Evolutionary conservation across 345 rosid genomes (phyloP).

Genomic region (Bruguiera gymnorhiza): DNA sequence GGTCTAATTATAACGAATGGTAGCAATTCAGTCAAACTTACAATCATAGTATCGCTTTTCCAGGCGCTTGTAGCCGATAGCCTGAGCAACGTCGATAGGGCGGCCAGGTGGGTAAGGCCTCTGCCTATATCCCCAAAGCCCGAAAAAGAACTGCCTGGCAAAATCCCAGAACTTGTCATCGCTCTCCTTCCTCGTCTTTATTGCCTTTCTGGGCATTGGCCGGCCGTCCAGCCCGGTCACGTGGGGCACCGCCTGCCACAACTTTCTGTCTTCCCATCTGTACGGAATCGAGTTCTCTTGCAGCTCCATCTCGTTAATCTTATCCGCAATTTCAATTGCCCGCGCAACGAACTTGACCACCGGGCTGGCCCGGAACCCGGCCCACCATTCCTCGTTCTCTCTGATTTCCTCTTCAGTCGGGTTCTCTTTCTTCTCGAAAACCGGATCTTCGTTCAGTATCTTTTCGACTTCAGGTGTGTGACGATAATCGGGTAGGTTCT

Average conservation of each 20-base stretch:
- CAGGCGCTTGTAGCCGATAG: conserved; percentile 77
- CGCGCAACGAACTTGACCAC: conserved; percentile 61
- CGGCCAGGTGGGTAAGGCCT: conserved; percentile 81
- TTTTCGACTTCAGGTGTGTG: conserved; percentile 76
- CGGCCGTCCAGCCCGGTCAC: conserved; percentile 76
- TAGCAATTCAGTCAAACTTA: conserved; percentile 24
- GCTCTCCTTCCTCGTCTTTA: conserved; percentile 61
- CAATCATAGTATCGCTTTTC: conserved; percentile 90
- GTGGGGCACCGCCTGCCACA: conserved; percentile 70
- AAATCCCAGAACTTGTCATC: conserved; percentile 96
- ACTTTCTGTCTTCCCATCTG: conserved; percentile 59
- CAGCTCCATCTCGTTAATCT: conserved; percentile 59
- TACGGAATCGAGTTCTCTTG: conserved; percentile 54
- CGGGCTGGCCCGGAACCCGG: conserved; percentile 54
- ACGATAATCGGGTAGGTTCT: conserved; percentile 68
- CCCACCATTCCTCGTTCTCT: conserved; percentile 78
- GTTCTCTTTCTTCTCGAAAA: conserved; percentile 64
- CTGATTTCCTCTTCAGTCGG: conserved; percentile 58
- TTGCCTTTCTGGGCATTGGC: conserved; percentile 87
- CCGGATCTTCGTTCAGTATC: conserved; percentile 53
- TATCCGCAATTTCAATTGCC: conserved; percentile 57
- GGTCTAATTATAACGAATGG: background rate
- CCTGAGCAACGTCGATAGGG: conserved; percentile 88
- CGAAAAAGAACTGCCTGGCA: conserved; percentile 69
- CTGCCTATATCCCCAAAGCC: conserved; percentile 90